Evolutionary conservation across 129 eudicot genomes (phyloP).

Genomic region (Cynara cardunculus): DNA sequence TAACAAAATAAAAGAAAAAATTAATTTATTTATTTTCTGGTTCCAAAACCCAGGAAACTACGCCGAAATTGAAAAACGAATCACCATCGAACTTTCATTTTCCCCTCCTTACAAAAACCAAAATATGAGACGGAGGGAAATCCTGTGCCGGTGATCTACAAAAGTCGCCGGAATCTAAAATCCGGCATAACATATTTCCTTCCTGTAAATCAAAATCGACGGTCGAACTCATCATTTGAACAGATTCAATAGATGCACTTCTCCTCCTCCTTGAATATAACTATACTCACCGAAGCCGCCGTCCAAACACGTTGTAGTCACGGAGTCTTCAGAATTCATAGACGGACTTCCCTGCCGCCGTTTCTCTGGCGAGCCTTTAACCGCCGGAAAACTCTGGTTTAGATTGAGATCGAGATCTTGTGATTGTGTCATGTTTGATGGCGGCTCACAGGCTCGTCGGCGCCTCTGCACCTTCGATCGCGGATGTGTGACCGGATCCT

Average conservation of each 20-base stretch:
- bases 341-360: conserved; percentile 77
- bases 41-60: background rate
- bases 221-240: conserved; percentile 35
- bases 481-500: conserved; percentile 18
- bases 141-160: conserved; percentile 60
- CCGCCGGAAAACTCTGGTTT: conserved; percentile 27
- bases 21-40: conserved; percentile 7
- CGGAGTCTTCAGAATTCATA: conserved; percentile 76
- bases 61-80: conserved; percentile 1
- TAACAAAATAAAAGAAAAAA: background rate
- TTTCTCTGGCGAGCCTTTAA: conserved; percentile 30
- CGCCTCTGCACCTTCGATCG: conserved; percentile 46
- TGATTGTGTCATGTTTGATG: background rate
- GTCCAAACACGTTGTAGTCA: conserved; percentile 59
- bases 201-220: conserved; percentile 9
- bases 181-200: conserved; percentile 19
- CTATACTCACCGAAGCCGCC: conserved; percentile 32
- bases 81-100: conserved; percentile 66
- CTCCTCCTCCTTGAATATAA: conserved; percentile 26
- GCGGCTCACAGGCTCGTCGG: conserved; percentile 24
- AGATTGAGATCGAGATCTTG: conserved; percentile 54
- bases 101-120: conserved; percentile 39
- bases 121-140: conserved; percentile 42
- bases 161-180: conserved; percentile 42
- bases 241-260: conserved; percentile 53